Base-by-base conservation (phyloP, 257 asterid species). In the Nicotiana undulata region DNA sequence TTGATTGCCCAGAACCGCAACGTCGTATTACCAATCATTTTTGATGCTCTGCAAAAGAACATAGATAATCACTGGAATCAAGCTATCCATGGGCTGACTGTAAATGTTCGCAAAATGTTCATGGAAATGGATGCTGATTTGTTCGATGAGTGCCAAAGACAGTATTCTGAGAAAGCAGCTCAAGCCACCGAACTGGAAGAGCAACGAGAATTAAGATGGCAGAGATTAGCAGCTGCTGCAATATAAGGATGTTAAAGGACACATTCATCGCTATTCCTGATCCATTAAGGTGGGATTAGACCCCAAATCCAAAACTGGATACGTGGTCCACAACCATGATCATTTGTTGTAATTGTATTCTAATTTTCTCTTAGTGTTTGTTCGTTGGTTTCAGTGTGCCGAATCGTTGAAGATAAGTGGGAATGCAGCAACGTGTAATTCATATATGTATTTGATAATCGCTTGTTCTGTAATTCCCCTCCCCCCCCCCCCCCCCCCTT, bases 361-460 rank as follows among this genome's bases (percentile, higher is more conserved):
- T 40, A 66, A 86, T 83, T 77, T 61, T 51, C 52, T 83, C 32
- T n/a, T 82, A 32, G 26, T 63, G 79, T 81, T 81, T 59, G n/a
- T 44, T 76, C 53, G 59, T 32, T 18, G 64, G 80, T 80, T 81
- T 84, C 82, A 70, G 75, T 86, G 82, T 81, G 85, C 88, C 84
- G 58, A 81, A 83, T 76, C 63, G 10, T 81, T 77, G 52, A 81
- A 84, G 79, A 51, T 82, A 52, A 72, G 67, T 61, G 87, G 84
- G 68, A 78, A 85, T 86, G 88, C 85, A 88, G 90, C 85, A 13
- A 79, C 31, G 51, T 88, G 90, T 86, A 83, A 87, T 88, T 86
- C 86, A 87, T 89, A 82, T 85, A 87, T 86, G 86, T 84, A 74
- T 74, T 74, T 68, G 26, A 80, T 82, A 79, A 84, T 80, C 79